These are phyloP conservation scores for Rhodotorula babjevae DNA, from an alignment of 768 basidiomycete species.

Conservation along the genomic window DNA sequence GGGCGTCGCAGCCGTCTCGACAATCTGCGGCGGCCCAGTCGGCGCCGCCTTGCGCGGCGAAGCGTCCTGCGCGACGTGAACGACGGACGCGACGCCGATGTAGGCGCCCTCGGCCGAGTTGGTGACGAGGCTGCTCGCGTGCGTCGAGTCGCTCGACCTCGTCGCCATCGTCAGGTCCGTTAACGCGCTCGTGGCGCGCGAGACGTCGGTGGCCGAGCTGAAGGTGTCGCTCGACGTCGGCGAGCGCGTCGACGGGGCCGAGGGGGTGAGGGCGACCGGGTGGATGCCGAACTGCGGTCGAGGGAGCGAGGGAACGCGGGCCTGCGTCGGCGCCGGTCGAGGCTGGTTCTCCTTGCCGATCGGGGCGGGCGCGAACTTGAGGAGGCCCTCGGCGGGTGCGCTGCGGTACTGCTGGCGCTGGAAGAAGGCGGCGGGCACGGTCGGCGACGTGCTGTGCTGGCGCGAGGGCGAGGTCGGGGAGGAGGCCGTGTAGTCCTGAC, in stretches of 20 bases:
- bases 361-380: background rate
- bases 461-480: background rate
- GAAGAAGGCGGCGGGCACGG: background rate
- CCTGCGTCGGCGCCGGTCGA: background rate
- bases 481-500: background rate
- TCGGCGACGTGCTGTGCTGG: background rate
- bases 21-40: background rate
- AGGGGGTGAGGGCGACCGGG: background rate
- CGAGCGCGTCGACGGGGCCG: background rate
- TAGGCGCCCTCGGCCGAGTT: constrained; percentile 5
- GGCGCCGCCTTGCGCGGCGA: background rate
- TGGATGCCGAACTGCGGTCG: background rate
- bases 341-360: background rate
- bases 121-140: constrained; percentile 9
- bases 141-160: constrained; percentile 27
- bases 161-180: constrained; percentile 33
- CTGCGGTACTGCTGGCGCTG: background rate
- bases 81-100: background rate
- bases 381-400: background rate
- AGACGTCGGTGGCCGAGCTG: constrained; percentile 7
- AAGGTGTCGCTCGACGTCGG: background rate
- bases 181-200: background rate
- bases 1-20: background rate
- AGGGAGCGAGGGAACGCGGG: background rate
- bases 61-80: background rate